Conservation (phyloP, 352 stramenopile genomes). For the Discostella stelligera region DNA sequence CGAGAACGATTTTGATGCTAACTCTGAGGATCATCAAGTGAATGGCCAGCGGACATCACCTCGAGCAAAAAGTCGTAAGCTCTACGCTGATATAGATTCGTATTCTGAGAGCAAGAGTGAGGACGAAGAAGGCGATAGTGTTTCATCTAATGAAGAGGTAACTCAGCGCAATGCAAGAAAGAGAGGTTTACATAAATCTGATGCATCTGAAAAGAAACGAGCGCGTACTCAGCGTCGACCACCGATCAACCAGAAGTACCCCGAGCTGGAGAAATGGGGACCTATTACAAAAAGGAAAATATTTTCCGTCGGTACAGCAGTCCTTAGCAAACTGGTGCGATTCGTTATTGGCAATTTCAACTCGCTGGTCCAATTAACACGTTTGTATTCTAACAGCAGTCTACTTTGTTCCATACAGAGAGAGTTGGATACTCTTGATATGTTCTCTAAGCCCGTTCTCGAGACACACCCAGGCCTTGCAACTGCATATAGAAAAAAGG, state of each 20-base stretch:
- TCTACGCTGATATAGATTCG: constrained; percentile 1
- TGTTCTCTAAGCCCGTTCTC: constrained; percentile 58
- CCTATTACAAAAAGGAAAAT: constrained; percentile 52
- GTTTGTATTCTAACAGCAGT: not conserved
- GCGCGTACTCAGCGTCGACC: not conserved
- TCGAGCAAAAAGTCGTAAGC: too few species aligned
- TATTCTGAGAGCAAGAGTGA: constrained; percentile 1
- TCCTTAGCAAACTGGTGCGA: constrained; percentile 55
- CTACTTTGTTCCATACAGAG: constrained; percentile 8
- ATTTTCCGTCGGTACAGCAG: constrained; percentile 26
- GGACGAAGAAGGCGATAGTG: constrained; percentile 14
- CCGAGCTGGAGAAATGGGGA: constrained; percentile 49
- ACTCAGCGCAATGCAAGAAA: not conserved
- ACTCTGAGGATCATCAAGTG: too few species aligned
- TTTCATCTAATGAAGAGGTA: constrained; percentile 7
- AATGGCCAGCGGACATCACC: too few species aligned
- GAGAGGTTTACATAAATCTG: not conserved
- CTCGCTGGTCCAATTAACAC: not conserved
- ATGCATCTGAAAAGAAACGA: constrained; percentile 10
- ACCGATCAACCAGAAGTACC: constrained; percentile 24
- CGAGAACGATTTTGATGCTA: not conserved
- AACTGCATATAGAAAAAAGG: constrained; percentile 45
- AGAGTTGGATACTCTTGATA: constrained; percentile 43
- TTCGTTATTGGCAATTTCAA: not conserved
- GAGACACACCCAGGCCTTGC: constrained; percentile 61